Evolutionary conservation across 2,329 filamentous ascomycete genomes (phyloP).

Genomic region (Gyromitra esculenta): DNA sequence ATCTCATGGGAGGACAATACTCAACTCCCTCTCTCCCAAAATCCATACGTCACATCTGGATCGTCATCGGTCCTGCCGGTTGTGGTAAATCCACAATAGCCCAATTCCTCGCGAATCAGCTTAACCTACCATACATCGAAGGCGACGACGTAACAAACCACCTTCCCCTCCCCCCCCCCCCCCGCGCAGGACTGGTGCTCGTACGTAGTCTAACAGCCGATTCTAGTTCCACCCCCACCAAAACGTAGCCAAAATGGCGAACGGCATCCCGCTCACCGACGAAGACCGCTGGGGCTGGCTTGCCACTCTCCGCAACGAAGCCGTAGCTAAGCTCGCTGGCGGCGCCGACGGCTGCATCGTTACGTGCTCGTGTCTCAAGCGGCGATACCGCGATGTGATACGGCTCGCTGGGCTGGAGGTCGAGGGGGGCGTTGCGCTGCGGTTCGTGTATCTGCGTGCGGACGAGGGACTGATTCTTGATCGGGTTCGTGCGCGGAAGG

Average conservation of each 20-base stretch:
- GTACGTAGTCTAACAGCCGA: not conserved
- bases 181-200: too few relatives aligned
- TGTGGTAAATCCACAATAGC: conserved; percentile 68
- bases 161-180: too few relatives aligned
- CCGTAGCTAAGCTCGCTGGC: conserved; percentile 65
- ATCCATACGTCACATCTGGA: conserved; percentile 63
- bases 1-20: not conserved
- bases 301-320: conserved; percentile 75
- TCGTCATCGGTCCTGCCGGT: conserved; percentile 66
- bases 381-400: conserved; percentile 94
- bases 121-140: conserved; percentile 66
- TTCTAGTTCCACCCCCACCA: conserved; percentile 75
- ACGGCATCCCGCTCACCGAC: conserved; percentile 84
- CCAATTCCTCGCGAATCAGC: conserved; percentile 61
- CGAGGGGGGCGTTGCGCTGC: conserved; percentile 73
- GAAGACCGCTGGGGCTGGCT: conserved; percentile 98
- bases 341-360: conserved; percentile 80
- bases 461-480: conserved; percentile 77
- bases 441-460: conserved; percentile 91
- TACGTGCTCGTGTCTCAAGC: conserved; percentile 94
- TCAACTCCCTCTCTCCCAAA: conserved; percentile 1
- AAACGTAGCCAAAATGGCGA: conserved; percentile 91
- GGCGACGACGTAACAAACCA: conserved; percentile 65
- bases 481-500: conserved; percentile 77
- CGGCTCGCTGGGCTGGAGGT: conserved; percentile 71